Base-by-base conservation (phyloP, 345 rosid genomes). In the Adansonia digitata region DNA sequence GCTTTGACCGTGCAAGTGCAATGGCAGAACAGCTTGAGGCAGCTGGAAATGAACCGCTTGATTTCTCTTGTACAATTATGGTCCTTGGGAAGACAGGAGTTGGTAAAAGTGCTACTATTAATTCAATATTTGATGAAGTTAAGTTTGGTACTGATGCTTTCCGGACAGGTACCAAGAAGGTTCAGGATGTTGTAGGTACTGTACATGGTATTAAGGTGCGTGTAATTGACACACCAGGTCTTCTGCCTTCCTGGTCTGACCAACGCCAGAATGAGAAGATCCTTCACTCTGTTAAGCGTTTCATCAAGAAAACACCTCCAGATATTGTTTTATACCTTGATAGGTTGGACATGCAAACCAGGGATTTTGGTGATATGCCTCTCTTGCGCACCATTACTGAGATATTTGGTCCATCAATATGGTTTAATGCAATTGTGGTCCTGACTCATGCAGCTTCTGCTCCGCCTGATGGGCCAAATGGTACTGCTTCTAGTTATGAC, bases 351-450 rank as follows among this genome's bases (percentile, higher is more conserved):
- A 85, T 93, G 98, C 99, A 91, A 80, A 90, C 89, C 80, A 86
- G 98, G 86, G 99, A 95, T 84, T 90, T 86, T 73, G 90, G 97
- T 56, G 99, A 95, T 81, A 91, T 88, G 97, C 99, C 94, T 12
- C 94, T 95, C 52, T 80, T 95, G 79, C 98, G 94, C 77, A 91
- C 98, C 72, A 95, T 95, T 71, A 88, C 93, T 20, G 91, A 95
- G 49, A 87, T 93, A 75, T 93, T 93, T 84, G 99, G 98, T 74
- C 92, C 96, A n/a, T 89, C 99, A 2, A 90, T 95, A 71, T 95
- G 99, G 99, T 95, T 95, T 79, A 95, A 95, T 85, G 99, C 99
- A 37, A 95, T 95, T 77, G 98, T 95, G 77, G 98, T 94, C 69
- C 82, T 95, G 79, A 95, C 99, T 73, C 99, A 95, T 84, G 99